Percentiles rank a stretch among this genome's conserved stretches.
Conservation (phyloP, 768 basidiomycete genomes). For the Amanita phalloides region DNA sequence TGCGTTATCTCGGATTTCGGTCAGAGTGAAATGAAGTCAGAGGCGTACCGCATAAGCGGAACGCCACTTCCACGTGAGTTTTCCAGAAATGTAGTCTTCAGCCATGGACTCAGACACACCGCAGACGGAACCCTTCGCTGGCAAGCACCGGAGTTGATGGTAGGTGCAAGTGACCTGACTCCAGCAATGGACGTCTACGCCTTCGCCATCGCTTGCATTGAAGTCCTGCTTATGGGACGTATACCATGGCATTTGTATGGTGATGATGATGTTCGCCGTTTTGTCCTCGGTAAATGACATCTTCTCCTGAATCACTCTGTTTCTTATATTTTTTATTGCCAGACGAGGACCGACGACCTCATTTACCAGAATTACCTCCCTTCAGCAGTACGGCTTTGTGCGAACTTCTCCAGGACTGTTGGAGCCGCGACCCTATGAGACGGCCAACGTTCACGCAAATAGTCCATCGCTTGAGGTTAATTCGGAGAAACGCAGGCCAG, state of each 20-base stretch:
- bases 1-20: constrained; percentile 81
- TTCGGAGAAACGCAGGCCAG: constrained; percentile 29
- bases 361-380: constrained; percentile 32
- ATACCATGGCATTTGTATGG: constrained; percentile 47
- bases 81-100: background rate
- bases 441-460: constrained; percentile 48
- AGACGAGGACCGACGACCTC: constrained; percentile 44
- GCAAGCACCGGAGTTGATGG: constrained; percentile 62
- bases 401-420: constrained; percentile 42
- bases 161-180: constrained; percentile 35
- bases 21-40: constrained; percentile 70
- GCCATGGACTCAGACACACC: background rate
- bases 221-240: constrained; percentile 53
- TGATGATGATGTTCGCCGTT: constrained; percentile 37
- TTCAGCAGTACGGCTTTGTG: constrained; percentile 26
- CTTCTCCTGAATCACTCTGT: constrained; percentile 7
- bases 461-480: constrained; percentile 32
- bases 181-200: constrained; percentile 58
- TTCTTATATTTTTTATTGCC: background rate
- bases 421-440: constrained; percentile 38
- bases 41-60: constrained; percentile 55
- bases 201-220: constrained; percentile 59
- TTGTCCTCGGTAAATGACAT: constrained; percentile 33
- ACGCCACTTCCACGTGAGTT: constrained; percentile 30
- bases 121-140: constrained; percentile 59